These are phyloP conservation scores for Cyberlindnera suaveolens DNA, from an alignment of 805 yeast species.

Conservation along the genomic window DNA sequence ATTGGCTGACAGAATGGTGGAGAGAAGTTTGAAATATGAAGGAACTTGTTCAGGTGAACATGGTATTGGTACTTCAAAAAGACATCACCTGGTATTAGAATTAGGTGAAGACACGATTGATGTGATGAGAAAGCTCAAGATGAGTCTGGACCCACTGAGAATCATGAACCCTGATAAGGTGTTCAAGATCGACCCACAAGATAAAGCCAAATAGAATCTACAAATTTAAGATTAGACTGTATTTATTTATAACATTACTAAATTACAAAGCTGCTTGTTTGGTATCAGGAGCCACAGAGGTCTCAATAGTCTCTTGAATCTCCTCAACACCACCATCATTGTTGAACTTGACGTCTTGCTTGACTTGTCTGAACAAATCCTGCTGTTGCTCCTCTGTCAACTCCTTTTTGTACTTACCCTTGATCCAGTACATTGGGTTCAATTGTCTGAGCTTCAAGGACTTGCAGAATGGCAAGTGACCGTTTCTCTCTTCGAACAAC, in stretches of 20 bases:
- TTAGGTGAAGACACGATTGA: conserved; percentile 61
- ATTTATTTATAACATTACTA: background rate
- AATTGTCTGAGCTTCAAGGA: conserved; percentile 40
- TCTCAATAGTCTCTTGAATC: background rate
- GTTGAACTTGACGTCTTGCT: conserved; percentile 29
- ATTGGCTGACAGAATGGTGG: conserved; percentile 59
- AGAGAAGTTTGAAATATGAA: conserved; percentile 57
- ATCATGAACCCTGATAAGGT: conserved; percentile 77
- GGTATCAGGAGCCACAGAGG: background rate
- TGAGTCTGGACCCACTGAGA: conserved; percentile 67
- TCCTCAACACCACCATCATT: conserved; percentile 26
- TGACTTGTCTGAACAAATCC: conserved; percentile 41
- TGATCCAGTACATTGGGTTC: conserved; percentile 71
- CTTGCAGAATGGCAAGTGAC: conserved; percentile 70
- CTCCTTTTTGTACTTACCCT: conserved; percentile 58
- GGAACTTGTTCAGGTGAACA: conserved; percentile 88
- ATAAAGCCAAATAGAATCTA: conserved; percentile 17
- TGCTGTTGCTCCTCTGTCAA: conserved; percentile 46
- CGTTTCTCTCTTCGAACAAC: conserved; percentile 78
- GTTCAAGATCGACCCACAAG: conserved; percentile 58
- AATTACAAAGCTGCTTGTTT: too few relatives aligned
- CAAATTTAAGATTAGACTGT: background rate
- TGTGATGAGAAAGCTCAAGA: conserved; percentile 66
- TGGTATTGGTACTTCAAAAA: conserved; percentile 75
- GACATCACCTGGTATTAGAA: conserved; percentile 54